A percentile compares a stretch with the other conserved stretches of the same genome.
These are phyloP conservation scores for Aurantiochytrium sp. DNA, from an alignment of 108 stramenopile genomes.

Conservation along the genomic window DNA sequence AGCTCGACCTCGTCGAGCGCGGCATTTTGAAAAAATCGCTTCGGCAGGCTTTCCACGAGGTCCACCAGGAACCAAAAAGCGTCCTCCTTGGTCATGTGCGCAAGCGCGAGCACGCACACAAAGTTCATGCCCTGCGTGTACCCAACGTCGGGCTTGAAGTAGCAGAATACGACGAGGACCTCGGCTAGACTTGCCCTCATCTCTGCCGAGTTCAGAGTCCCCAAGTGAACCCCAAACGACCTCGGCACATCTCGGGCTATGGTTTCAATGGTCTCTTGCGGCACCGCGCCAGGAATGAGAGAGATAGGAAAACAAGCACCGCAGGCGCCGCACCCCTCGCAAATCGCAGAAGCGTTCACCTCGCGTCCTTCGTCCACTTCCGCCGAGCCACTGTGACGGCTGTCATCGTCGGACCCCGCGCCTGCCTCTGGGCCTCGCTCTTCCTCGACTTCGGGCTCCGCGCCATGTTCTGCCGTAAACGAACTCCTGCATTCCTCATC, in stretches of 20 bases:
- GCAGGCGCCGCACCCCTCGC: no score
- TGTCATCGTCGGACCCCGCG: no score
- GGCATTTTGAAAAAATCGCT: not conserved
- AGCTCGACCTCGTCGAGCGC: constrained; percentile 29
- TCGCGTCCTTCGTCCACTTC: no score
- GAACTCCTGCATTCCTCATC: no score
- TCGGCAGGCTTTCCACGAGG: not conserved
- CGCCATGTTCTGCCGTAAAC: no score
- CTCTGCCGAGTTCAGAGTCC: not conserved
- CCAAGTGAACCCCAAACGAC: not conserved
- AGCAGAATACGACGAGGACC: not conserved
- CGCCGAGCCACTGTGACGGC: no score
- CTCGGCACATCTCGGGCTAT: not conserved
- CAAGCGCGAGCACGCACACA: not conserved
- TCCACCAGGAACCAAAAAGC: constrained; percentile 26
- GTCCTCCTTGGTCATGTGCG: not conserved
- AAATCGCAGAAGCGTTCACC: no score
- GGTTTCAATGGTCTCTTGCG: not conserved
- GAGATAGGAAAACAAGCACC: no score
- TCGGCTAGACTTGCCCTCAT: not conserved
- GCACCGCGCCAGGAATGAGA: not conserved
- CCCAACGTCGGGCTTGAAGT: not conserved
- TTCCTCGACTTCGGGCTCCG: no score
- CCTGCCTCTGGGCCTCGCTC: no score
- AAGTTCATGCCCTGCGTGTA: constrained; percentile 27